Base-by-base conservation (phyloP, 2,329 filamentous ascomycete genomes). In the Hortaea werneckii region DNA sequence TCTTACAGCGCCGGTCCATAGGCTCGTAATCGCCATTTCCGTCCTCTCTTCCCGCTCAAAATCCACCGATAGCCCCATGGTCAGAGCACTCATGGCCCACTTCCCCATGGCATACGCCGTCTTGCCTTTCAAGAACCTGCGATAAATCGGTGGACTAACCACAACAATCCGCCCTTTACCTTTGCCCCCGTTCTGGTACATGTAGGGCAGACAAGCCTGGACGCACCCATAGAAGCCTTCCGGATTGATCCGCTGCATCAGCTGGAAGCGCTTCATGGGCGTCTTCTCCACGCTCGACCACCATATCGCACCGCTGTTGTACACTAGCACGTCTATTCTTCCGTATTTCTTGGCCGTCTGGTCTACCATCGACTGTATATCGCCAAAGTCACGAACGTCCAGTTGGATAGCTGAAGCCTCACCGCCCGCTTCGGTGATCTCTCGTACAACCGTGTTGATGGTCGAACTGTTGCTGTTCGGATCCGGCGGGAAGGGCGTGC, bases 271-370 rank as follows among this genome's bases (percentile, higher is more conserved):
- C 53, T 72, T 71, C 64, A 72, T 67, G 1, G 71, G 75, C 61
- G 85, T 90, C 40, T 80, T 76, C 43, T 80, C 75, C 0, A 94
- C 79, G 1, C 82, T 76, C 0, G 82, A 77, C 59, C 58, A 62
- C 82, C 83, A 92, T 54, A 94, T 88, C 2, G 87, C 87, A 37
- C 87, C 87, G 0, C 82, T 81, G 62, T 92, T 94, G 70, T 94
- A 94, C 41, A 92, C 65, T 2, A 94, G 66, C 0, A 83, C 82
- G 60, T 92, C 85, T 3, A 94, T 69, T 20, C 75, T 76, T 38
- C 74, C 73, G 56, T 83, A 82, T 4, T 64, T 69, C 56, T 78
- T 30, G 3, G 54, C 43, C 1, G 81, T 81, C 45, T 73, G 63
- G 20, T 74, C 61, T 2, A 89, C 67, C 37, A 90, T 71, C 6